phyloP scores from a whole-genome alignment of 2,329 filamentous ascomycete species.

The Berkeleyomyces basicola region DNA sequence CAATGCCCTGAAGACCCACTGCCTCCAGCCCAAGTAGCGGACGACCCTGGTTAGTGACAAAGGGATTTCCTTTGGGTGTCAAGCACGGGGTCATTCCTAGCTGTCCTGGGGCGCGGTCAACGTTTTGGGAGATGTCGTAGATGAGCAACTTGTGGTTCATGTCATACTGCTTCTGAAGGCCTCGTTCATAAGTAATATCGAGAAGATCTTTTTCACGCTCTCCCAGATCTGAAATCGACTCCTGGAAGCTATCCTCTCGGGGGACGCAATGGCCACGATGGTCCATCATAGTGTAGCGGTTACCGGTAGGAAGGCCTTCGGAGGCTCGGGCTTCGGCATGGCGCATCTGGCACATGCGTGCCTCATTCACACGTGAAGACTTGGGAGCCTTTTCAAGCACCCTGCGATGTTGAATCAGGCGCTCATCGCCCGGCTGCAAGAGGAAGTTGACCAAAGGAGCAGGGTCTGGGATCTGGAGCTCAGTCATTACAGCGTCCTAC shows the following conservation, averaged over 20 bases:
- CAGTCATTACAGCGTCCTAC: conserved; percentile 29
- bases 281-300: conserved; percentile 44
- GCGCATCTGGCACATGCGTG: conserved; percentile 40
- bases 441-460: conserved; percentile 46
- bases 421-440: conserved; percentile 34
- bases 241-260: conserved; percentile 37
- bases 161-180: conserved; percentile 28
- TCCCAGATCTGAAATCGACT: conserved; percentile 33
- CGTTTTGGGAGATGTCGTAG: conserved; percentile 56
- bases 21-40: conserved; percentile 46
- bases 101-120: conserved; percentile 39
- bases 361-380: conserved; percentile 24
- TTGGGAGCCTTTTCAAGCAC: conserved; percentile 25
- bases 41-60: conserved; percentile 41
- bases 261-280: conserved; percentile 32
- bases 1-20: conserved; percentile 51
- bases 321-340: conserved; percentile 39
- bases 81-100: conserved; percentile 50
- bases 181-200: conserved; percentile 42
- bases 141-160: conserved; percentile 27
- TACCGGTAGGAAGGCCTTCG: conserved; percentile 27
- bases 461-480: conserved; percentile 36
- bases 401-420: conserved; percentile 33
- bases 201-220: conserved; percentile 49
- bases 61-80: conserved; percentile 47